Evolutionary conservation across 2,329 filamentous ascomycete genomes (phyloP).

Genomic region (Colletotrichum cordylinicola): DNA sequence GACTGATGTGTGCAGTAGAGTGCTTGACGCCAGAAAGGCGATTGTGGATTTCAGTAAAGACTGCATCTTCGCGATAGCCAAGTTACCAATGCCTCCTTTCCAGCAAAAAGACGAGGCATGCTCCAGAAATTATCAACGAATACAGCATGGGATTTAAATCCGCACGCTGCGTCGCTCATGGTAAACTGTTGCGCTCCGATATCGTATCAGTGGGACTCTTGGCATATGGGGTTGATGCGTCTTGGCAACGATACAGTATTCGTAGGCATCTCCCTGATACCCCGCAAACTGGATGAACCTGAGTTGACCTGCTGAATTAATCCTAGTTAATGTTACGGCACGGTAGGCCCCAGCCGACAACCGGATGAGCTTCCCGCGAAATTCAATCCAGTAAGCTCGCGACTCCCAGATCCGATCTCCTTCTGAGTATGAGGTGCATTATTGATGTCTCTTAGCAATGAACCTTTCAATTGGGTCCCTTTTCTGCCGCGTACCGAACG

Average conservation of each 20-base stretch:
- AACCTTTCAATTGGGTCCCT: too few relatives aligned
- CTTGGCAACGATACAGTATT: neutral
- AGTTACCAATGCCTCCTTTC: neutral
- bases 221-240: neutral
- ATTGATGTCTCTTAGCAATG: too few relatives aligned
- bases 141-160: neutral
- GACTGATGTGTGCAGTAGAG: rapidly evolving
- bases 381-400: too few relatives aligned
- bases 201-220: neutral
- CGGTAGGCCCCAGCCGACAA: neutral
- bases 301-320: neutral
- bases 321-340: neutral
- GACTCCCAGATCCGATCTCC: too few relatives aligned
- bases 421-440: too few relatives aligned
- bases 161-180: neutral
- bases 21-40: neutral
- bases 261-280: neutral
- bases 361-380: too few relatives aligned
- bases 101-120: neutral
- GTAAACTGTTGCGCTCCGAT: neutral
- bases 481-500: too few relatives aligned
- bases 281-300: neutral
- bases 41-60: neutral
- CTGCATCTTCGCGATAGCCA: rapidly evolving
- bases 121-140: too few relatives aligned